Base-by-base conservation (phyloP, 257 asterid genomes). In the Agastache rugosa region DNA sequence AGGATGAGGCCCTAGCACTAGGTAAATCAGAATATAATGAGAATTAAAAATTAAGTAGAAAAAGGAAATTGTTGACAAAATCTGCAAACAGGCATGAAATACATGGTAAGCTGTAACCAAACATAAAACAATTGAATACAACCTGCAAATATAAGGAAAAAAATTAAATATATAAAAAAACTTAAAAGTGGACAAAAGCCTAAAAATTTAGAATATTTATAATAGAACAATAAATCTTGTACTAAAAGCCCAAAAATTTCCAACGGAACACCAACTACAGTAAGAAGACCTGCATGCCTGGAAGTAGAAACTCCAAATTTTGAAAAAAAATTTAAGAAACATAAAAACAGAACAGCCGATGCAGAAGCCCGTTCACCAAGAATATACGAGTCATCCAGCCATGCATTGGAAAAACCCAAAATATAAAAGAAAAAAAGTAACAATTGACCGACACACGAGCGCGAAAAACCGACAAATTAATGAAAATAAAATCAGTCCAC, bases 381-480 rank as follows among this genome's bases (percentile, higher is more conserved):
- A 34, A 5, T 23, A 37, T 3, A 41, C 41, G 39, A 42, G 1
- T 37, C 50, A 65, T 62, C 62, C 75, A 70, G 63, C 44, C 69
- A 71, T 37, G 79, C 64, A 77, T 54, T 61, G 42, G 11, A 10
- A 23, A 65, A 41, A 27, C 15, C 45, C 5, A 66, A 14, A 61
- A 42, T 25, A 41, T n/a, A 35, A 58, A 47, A 39, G 41, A 6
- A 47, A 19, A 22, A 69, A 68, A 41, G 64, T 64, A 70, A 39
- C 12, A 39, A 47, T 45, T 50, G 71, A 66, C 60, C 56, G 2
- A 63, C 23, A 71, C 14, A 66, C 0, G 37, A 51, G 51, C 53
- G 50, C 56, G 54, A 29, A 31, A 29, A 76, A 55, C 41, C 14
- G 22, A 29, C 2, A 50, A 47, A 31, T 48, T 0, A 9, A 48